Percentiles rank a stretch among this genome's conserved stretches.
Evolutionary conservation across 768 basidiomycete genomes (phyloP).

Genomic region (Lyophyllum atratum): DNA sequence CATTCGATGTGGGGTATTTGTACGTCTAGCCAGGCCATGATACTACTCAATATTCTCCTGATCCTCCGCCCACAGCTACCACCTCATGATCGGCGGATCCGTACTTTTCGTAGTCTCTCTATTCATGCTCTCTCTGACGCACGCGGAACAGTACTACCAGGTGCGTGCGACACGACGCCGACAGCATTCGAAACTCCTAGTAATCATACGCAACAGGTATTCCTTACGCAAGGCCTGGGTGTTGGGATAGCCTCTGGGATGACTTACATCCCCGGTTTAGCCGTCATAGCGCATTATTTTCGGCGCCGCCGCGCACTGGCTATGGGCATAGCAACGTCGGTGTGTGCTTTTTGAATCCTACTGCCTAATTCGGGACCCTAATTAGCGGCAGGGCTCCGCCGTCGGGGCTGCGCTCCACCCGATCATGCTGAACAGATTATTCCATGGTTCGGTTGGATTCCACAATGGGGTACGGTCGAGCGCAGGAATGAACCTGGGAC

Average conservation of each 20-base stretch:
- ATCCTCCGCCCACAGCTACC: conserved; percentile 18
- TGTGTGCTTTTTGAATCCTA: conserved; percentile 22
- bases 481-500: conserved; percentile 31
- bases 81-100: conserved; percentile 29
- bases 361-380: too few species aligned
- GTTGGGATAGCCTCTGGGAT: conserved; percentile 48
- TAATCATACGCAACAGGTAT: conserved; percentile 31
- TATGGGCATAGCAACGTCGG: conserved; percentile 49
- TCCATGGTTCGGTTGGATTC: conserved; percentile 52
- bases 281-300: conserved; percentile 54
- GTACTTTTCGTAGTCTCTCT: conserved; percentile 29
- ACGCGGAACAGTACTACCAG: conserved; percentile 30
- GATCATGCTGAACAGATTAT: conserved; percentile 62
- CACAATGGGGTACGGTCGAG: conserved; percentile 45
- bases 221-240: conserved; percentile 49
- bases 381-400: conserved; percentile 47
- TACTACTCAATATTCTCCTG: too few species aligned
- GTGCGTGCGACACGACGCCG: conserved; percentile 8
- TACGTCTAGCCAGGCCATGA: conserved; percentile 1
- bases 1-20: conserved; percentile 30
- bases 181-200: too few species aligned
- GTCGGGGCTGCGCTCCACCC: conserved; percentile 67
- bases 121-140: conserved; percentile 33
- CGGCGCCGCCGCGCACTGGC: conserved; percentile 44
- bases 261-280: conserved; percentile 47